Evolutionary conservation across 768 basidiomycete genomes (phyloP), one percentile per base, ranked within the genome.

Genomic region (Albatrellus ellisii): DNA sequence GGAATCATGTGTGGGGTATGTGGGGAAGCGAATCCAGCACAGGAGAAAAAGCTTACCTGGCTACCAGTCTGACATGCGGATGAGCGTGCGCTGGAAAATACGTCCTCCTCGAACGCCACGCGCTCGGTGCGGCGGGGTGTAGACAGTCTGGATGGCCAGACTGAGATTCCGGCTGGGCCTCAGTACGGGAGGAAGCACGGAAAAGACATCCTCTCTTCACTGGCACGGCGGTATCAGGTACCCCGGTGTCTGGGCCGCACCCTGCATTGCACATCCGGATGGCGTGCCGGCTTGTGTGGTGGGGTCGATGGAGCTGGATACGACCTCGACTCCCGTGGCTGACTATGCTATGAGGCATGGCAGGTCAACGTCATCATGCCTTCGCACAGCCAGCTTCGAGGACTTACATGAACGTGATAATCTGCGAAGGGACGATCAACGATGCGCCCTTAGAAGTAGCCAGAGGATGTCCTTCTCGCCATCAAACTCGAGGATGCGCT

Each of bases 251-350:
- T 62, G 59, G 14, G 63, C 48, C 65, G 63, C 0, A 70, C 58
- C 15, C 51, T 48, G 24, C 57, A 36, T 56, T 69, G 68, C 31
- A 60, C 45, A 7, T 57, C 59, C 1, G 61, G 62, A 35, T 65
- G 45, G 20, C 56, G 54, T 6, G 67, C 64, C 12, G 69, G 56
- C 46, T 63, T 59, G 42, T 59, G 58, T 6, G 3, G 63, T 60
- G 52, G 63, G 66, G 32, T 46, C 51, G 26, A 66, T 42, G 36
- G 62, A 56, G 38, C 54, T 56, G 3, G 62, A 55, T 11, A 64
- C 65, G 3, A 68, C 68, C 48, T 69, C n/a, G n/a, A n/a, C n/a
- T n/a, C n/a, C n/a, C 67, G 52, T 65, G 63, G 26, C 66, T 66
- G 17, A 59, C 65, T 54, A 66, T 57, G 6, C 35, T 36, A 36